phyloP scores from a whole-genome alignment of 352 stramenopile species.

The Globisporangium paddicum region DNA sequence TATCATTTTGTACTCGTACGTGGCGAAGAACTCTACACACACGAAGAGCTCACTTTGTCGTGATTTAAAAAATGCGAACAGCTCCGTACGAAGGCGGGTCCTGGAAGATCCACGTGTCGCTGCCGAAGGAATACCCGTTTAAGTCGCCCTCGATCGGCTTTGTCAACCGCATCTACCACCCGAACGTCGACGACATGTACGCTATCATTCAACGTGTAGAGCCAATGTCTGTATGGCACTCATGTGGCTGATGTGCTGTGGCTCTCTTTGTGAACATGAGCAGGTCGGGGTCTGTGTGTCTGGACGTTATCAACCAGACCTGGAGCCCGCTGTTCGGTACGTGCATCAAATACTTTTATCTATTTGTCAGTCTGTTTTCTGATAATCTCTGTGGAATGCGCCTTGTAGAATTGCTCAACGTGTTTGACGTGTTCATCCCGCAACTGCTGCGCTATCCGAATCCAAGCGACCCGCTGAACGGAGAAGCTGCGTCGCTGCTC shows the following conservation, averaged over 20 bases:
- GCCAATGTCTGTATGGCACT: no score
- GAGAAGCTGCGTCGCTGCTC: constrained; percentile 84
- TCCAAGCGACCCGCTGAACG: constrained; percentile 89
- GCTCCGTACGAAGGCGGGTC: constrained; percentile 89
- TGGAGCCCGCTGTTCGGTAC: constrained; percentile 93
- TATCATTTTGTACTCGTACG: no score
- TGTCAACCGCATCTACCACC: constrained; percentile 91
- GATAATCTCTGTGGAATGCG: no score
- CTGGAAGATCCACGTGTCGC: constrained; percentile 92
- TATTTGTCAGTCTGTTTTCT: no score
- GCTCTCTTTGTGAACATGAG: background rate
- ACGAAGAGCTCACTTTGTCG: no score
- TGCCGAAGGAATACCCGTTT: constrained; percentile 92
- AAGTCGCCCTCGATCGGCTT: constrained; percentile 93
- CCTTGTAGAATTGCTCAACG: constrained; percentile 89
- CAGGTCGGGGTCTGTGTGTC: constrained; percentile 89
- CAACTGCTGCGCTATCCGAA: constrained; percentile 92
- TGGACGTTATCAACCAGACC: constrained; percentile 95
- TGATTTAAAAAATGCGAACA: constrained; percentile 17
- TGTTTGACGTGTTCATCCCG: constrained; percentile 93
- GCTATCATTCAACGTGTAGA: no score
- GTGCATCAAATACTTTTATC: constrained; percentile 1
- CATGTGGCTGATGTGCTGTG: background rate
- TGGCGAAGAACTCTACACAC: background rate
- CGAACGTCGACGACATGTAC: constrained; percentile 92